Evolutionary conservation across 768 basidiomycete genomes (phyloP).

Genomic region (Sporobolomyces phaffii): DNA sequence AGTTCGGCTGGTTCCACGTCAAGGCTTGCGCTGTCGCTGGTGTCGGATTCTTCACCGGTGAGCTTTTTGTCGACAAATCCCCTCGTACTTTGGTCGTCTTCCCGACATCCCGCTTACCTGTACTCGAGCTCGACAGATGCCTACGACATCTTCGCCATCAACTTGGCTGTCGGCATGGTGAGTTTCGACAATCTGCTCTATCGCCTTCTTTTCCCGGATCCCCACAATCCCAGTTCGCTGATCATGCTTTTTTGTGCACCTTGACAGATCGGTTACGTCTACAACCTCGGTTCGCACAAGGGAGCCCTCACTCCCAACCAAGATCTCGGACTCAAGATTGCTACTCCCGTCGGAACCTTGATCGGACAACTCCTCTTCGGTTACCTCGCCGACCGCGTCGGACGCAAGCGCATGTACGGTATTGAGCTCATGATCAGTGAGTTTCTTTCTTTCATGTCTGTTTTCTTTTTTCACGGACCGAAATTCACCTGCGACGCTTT

Average conservation of each 20-base stretch:
- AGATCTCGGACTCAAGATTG: constrained; percentile 53
- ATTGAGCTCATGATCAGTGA: constrained; percentile 67
- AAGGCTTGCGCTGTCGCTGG: constrained; percentile 63
- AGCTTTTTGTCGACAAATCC: constrained; percentile 49
- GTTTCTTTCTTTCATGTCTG: background rate
- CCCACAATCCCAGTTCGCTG: no score
- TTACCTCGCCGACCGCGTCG: constrained; percentile 37
- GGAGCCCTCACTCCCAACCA: constrained; percentile 57
- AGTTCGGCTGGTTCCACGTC: constrained; percentile 82
- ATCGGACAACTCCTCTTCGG: constrained; percentile 40
- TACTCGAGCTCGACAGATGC: constrained; percentile 29
- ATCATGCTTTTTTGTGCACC: no score
- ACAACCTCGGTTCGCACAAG: constrained; percentile 50
- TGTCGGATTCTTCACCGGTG: constrained; percentile 86
- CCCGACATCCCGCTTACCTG: constrained; percentile 14
- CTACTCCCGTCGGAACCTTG: constrained; percentile 39
- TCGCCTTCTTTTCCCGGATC: no score
- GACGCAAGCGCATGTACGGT: constrained; percentile 51
- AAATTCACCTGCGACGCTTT: background rate
- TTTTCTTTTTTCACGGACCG: no score
- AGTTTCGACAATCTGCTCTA: no score
- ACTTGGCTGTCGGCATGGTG: constrained; percentile 75
- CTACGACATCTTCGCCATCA: constrained; percentile 86
- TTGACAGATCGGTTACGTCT: constrained; percentile 77
- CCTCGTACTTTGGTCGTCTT: constrained; percentile 19